Percentiles rank a stretch among this genome's conserved stretches.
These are phyloP conservation scores for Kwoniella europaea DNA, from an alignment of 768 basidiomycete species.

Conservation along the genomic window DNA sequence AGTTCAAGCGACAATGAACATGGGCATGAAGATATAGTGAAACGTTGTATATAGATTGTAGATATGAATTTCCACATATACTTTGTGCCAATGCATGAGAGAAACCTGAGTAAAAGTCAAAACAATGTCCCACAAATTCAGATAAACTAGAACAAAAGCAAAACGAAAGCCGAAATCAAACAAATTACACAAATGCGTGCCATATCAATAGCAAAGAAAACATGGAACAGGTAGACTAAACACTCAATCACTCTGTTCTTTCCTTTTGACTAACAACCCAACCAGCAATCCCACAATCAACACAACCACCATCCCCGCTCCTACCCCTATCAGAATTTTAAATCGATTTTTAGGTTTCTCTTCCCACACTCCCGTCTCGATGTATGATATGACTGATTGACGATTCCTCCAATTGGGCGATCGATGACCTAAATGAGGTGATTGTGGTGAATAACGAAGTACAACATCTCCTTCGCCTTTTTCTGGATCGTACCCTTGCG, in stretches of 20 bases:
- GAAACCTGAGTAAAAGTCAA: too few relatives aligned
- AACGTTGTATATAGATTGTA: neutral
- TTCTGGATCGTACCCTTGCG: neutral
- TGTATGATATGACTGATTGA: constrained; percentile 9
- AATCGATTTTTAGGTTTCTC: constrained; percentile 1
- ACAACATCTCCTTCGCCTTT: neutral
- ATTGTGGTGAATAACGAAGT: constrained; percentile 9
- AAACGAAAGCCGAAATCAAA: too few relatives aligned
- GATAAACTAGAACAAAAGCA: too few relatives aligned
- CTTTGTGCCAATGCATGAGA: too few relatives aligned
- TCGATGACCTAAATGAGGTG: constrained; percentile 22
- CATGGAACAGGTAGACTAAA: neutral
- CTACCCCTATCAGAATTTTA: neutral
- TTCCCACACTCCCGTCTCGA: constrained; percentile 11
- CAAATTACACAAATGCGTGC: too few relatives aligned
- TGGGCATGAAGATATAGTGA: too few relatives aligned
- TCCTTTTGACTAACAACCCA: neutral
- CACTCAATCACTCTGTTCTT: neutral
- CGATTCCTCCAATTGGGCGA: constrained; percentile 19
- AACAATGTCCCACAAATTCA: too few relatives aligned
- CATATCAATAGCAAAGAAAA: too few relatives aligned
- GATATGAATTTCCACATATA: neutral
- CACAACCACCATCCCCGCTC: neutral
- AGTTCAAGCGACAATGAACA: too few relatives aligned
- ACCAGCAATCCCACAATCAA: constrained; percentile 11